Conservation (phyloP, 352 stramenopile genomes). For the Phytopythium boreale region DNA sequence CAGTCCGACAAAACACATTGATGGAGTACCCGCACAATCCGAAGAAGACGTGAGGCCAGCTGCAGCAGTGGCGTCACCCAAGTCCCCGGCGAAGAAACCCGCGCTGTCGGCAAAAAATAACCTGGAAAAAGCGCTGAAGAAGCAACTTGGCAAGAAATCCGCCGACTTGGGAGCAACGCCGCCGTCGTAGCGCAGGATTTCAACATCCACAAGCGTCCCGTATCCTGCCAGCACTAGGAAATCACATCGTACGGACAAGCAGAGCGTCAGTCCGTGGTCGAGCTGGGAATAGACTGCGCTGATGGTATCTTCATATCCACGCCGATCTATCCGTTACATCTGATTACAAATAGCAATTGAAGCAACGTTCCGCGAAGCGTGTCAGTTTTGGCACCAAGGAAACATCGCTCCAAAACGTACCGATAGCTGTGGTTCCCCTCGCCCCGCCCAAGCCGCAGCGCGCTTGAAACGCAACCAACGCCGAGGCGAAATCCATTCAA, state of each 20-base stretch:
- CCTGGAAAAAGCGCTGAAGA: conserved; percentile 47
- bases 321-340: conserved; percentile 5
- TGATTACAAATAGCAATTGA: conserved; percentile 11
- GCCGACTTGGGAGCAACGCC: not conserved
- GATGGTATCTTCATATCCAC: conserved; percentile 1
- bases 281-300: not conserved
- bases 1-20: not conserved
- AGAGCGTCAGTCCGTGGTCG: not conserved
- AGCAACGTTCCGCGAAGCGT: conserved; percentile 1
- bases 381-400: not conserved
- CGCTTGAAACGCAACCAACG: not conserved
- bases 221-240: not conserved
- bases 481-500: not conserved
- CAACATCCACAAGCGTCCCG: not conserved
- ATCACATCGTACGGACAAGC: not conserved
- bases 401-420: not conserved
- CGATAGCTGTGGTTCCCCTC: not conserved
- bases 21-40: not conserved
- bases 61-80: not conserved
- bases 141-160: conserved; percentile 20
- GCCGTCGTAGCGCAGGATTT: not conserved
- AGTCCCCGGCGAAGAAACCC: conserved; percentile 13
- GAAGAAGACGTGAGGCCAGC: not conserved
- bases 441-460: not conserved
- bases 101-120: conserved; percentile 21